phyloP scores from a whole-genome alignment of 352 stramenopile species.

The Pythium utonaiense region DNA sequence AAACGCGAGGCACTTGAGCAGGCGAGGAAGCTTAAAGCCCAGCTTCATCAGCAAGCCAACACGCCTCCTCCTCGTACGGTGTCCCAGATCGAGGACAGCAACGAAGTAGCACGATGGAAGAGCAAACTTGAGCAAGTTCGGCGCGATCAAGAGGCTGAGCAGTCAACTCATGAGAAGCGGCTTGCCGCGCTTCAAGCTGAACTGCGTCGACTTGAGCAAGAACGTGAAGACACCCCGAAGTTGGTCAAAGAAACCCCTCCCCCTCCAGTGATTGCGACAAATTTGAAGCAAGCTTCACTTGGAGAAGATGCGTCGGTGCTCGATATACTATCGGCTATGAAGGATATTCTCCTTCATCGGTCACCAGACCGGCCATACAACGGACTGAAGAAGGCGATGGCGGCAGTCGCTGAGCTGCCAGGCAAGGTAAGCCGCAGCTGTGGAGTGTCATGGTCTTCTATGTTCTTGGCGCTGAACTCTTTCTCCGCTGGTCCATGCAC shows the following conservation, averaged over 20 bases:
- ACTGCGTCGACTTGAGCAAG: conserved; percentile 10
- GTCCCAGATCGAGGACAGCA: conserved; percentile 25
- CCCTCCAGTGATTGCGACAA: conserved; percentile 16
- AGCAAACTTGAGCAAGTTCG: conserved; percentile 46
- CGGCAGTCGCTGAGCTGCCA: conserved; percentile 56
- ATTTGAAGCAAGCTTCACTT: conserved; percentile 54
- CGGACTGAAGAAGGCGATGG: conserved; percentile 76
- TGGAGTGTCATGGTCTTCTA: no score
- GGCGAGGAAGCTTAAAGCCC: conserved; percentile 34
- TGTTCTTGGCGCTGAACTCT: background rate
- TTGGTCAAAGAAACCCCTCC: background rate
- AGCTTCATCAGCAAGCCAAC: conserved; percentile 37
- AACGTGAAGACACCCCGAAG: background rate
- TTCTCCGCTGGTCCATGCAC: background rate
- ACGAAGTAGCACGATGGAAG: conserved; percentile 47
- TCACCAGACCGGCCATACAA: conserved; percentile 71
- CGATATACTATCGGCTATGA: conserved; percentile 68
- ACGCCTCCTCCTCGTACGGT: conserved; percentile 11
- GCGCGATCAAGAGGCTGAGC: conserved; percentile 39
- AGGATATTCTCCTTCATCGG: conserved; percentile 49
- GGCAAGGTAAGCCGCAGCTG: conserved; percentile 42
- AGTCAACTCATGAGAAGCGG: conserved; percentile 37
- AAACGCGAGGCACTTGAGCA: conserved; percentile 57
- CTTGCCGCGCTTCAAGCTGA: conserved; percentile 8
- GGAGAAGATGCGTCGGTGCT: conserved; percentile 40